Percentiles rank a stretch among this genome's conserved stretches.
Evolutionary conservation across 352 stramenopile species (phyloP).

Genomic region (Phytopythium chamaehyphon): DNA sequence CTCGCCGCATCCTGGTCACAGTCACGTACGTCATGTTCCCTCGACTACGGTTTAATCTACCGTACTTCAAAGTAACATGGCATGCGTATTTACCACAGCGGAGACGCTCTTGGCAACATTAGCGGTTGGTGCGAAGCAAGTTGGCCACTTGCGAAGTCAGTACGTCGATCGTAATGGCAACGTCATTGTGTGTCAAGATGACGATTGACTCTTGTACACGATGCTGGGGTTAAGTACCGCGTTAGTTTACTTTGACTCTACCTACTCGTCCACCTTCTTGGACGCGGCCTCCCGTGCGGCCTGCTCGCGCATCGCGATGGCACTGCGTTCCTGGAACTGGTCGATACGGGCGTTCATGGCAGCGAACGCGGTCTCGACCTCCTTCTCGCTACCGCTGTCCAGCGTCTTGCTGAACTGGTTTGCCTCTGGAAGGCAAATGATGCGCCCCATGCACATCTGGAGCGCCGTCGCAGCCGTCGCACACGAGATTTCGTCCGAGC

Average conservation of each 20-base stretch:
- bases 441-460: conserved; percentile 86
- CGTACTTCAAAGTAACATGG: too few species aligned
- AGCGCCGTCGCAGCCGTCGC: conserved; percentile 83
- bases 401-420: conserved; percentile 64
- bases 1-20: conserved; percentile 49
- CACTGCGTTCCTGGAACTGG: conserved; percentile 75
- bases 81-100: too few species aligned
- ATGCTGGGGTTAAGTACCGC: too few species aligned
- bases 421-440: conserved; percentile 77
- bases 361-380: conserved; percentile 74
- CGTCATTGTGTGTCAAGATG: conserved; percentile 44
- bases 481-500: conserved; percentile 73
- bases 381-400: conserved; percentile 50
- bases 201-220: conserved; percentile 19
- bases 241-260: too few species aligned
- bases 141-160: conserved; percentile 53
- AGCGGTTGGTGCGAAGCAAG: conserved; percentile 41
- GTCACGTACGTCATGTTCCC: conserved; percentile 30
- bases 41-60: conserved; percentile 1
- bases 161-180: conserved; percentile 47
- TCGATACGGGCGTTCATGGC: conserved; percentile 73
- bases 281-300: conserved; percentile 61
- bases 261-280: conserved; percentile 18
- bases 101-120: conserved; percentile 39
- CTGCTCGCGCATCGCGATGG: conserved; percentile 67